Evolutionary conservation across 129 eudicot species (phyloP).

Genomic region (Logfia minima): DNA sequence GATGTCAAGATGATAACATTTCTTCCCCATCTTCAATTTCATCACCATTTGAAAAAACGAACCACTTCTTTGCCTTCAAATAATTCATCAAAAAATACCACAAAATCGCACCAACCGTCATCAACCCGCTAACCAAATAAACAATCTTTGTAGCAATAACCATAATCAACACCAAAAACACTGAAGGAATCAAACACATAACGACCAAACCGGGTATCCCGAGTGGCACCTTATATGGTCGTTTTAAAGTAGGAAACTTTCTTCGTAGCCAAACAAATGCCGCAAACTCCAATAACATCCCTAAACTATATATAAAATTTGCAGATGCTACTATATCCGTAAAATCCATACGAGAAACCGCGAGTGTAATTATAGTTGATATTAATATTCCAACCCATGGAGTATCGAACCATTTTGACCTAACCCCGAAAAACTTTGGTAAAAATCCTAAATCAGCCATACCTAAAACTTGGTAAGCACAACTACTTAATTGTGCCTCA

Average conservation of each 20-base stretch:
- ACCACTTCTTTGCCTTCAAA: constrained; percentile 42
- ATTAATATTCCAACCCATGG: constrained; percentile 58
- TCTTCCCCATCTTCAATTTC: constrained; percentile 22
- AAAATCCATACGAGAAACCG: constrained; percentile 37
- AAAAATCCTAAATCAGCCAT: constrained; percentile 55
- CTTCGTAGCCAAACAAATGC: constrained; percentile 47
- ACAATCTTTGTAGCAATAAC: constrained; percentile 48
- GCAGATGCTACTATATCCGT: constrained; percentile 47
- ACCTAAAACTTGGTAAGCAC: constrained; percentile 52
- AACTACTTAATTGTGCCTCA: constrained; percentile 51
- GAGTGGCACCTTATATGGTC: constrained; percentile 52
- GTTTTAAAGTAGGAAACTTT: constrained; percentile 42
- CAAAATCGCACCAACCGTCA: constrained; percentile 45
- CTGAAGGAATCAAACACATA: constrained; percentile 56
- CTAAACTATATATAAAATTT: constrained; percentile 52
- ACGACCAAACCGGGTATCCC: constrained; percentile 46
- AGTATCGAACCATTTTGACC: constrained; percentile 56
- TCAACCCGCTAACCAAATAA: constrained; percentile 45
- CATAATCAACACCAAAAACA: constrained; percentile 46
- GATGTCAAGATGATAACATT: constrained; percentile 4
- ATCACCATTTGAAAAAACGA: constrained; percentile 33
- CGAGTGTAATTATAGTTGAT: constrained; percentile 33
- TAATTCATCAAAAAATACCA: constrained; percentile 52
- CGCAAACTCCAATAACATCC: constrained; percentile 57
- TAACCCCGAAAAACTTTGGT: constrained; percentile 40